Evolutionary conservation across 148 eudicot genomes (phyloP), one percentile per base, ranked within the genome.

Genomic region (Oxyria digyna): DNA sequence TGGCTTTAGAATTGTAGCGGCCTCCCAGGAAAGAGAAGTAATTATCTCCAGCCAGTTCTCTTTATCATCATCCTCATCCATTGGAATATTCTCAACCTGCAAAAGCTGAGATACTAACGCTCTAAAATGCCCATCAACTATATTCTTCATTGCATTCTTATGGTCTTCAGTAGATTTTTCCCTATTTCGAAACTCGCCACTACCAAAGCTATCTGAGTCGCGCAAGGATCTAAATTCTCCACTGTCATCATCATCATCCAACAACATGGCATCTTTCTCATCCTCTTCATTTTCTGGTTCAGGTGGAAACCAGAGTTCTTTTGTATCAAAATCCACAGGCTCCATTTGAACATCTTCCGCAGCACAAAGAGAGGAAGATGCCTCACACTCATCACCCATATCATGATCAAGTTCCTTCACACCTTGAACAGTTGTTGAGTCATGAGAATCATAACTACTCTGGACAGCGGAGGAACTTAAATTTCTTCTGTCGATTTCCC

Each of bases 241-340:
- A 27, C 78, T 45, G 49, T 81, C 87, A 42, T 76, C 87, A 63
- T 82, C 69, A 10, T 87, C 95, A 67, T 84, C 97, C 74, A 75
- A 85, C 55, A 82, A 43, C 70, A 73, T 67, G 45, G 77, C 74
- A 76, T 88, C 92, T 75, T 77, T 78, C 37, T 86, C 93, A 76
- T 90, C 97, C 78, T 88, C 97, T 81, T 87, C 97, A 57, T 94
- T 91, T 75, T 94, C 99, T 13, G 99, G 96, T 73, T 90, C 99
- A 40, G 99, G 99, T 6, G 99, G 97, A 65, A 94, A 84, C 99
- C 99, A 94, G n/a, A 94, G 85, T 73, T 91, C 92, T 75, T 85
- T 90, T 70, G 84, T 94, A 70, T 94, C 99, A 79, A 86, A 94
- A 76, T 94, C 99, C 57, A 94, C 93, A 52, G 91, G 93, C 77